phyloP scores from a whole-genome alignment of 176 grass and related monocot genomes.

The Luzula sylvatica region DNA sequence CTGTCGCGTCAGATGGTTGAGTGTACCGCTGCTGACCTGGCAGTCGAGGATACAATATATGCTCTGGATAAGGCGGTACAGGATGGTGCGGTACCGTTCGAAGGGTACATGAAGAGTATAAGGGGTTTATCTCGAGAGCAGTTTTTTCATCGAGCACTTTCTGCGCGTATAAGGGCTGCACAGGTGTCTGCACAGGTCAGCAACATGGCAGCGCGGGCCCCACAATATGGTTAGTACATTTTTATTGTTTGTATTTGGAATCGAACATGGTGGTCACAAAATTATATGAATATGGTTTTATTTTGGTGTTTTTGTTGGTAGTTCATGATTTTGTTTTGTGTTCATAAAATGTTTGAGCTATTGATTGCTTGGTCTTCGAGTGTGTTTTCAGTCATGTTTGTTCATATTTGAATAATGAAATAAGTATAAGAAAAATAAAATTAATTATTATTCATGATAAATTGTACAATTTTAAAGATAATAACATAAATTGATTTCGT shows the following conservation, averaged over 20 bases:
- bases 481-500: too few relatives aligned
- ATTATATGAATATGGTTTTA: slow-evolving; percentile 7
- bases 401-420: too few relatives aligned
- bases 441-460: too few relatives aligned
- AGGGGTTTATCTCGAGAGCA: slow-evolving; percentile 54
- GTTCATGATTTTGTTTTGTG: slow-evolving; percentile 4
- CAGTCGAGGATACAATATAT: slow-evolving; percentile 60
- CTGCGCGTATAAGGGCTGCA: slow-evolving; percentile 41
- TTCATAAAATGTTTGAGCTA: slow-evolving; percentile 17
- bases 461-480: too few relatives aligned
- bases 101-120: slow-evolving; percentile 58
- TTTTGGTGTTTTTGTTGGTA: slow-evolving; percentile 15
- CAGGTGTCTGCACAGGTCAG: slow-evolving; percentile 58
- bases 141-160: slow-evolving; percentile 55
- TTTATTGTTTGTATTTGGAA: slow-evolving; percentile 4
- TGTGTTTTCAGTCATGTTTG: background rate
- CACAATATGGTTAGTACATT: slow-evolving; percentile 42
- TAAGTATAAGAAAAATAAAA: too few relatives aligned
- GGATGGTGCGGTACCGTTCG: slow-evolving; percentile 55
- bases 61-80: slow-evolving; percentile 70
- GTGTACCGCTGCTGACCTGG: slow-evolving; percentile 56
- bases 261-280: background rate
- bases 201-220: slow-evolving; percentile 38
- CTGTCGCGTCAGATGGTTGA: slow-evolving; percentile 75
- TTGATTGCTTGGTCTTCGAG: slow-evolving; percentile 4